phyloP scores from a whole-genome alignment of 352 stramenopile genomes.

The Aphanomyces euteiches region DNA sequence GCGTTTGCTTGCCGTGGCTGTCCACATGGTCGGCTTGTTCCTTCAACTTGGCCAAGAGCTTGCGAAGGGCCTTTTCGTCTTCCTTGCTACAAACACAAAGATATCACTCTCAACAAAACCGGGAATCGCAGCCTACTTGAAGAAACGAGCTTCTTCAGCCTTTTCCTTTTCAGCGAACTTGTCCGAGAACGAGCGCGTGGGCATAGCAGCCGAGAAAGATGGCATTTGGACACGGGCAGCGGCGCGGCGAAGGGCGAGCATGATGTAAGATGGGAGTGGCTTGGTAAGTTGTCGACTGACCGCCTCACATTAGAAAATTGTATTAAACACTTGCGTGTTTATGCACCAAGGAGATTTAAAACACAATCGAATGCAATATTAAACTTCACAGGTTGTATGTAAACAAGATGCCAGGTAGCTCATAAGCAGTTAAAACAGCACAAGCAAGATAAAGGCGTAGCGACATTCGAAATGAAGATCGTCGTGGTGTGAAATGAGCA shows the following conservation, averaged over 20 bases:
- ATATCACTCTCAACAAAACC: neutral
- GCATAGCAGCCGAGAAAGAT: constrained; percentile 40
- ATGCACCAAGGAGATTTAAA: constrained; percentile 4
- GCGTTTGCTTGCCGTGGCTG: constrained; percentile 54
- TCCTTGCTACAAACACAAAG: constrained; percentile 55
- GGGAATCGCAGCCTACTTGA: constrained; percentile 60
- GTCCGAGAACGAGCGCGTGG: constrained; percentile 52
- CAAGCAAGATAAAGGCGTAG: too few relatives aligned
- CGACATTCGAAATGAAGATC: too few relatives aligned
- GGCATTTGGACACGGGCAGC: constrained; percentile 33
- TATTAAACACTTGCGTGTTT: neutral
- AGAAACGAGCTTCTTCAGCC: constrained; percentile 68
- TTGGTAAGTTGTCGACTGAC: neutral
- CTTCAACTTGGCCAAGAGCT: constrained; percentile 87
- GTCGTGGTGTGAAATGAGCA: too few relatives aligned
- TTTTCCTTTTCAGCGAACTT: constrained; percentile 65
- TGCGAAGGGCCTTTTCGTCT: constrained; percentile 81
- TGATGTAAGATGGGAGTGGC: constrained; percentile 29
- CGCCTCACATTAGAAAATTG: constrained; percentile 2
- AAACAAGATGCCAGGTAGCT: neutral
- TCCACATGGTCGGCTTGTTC: constrained; percentile 68
- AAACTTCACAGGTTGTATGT: neutral
- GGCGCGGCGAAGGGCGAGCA: constrained; percentile 67
- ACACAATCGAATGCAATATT: constrained; percentile 1
- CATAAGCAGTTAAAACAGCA: too few relatives aligned